A percentile compares a stretch with the other conserved stretches of the same genome.
phyloP scores from a whole-genome alignment of 2,329 filamentous ascomycete species.

The Arachnopeziza araneosa region DNA sequence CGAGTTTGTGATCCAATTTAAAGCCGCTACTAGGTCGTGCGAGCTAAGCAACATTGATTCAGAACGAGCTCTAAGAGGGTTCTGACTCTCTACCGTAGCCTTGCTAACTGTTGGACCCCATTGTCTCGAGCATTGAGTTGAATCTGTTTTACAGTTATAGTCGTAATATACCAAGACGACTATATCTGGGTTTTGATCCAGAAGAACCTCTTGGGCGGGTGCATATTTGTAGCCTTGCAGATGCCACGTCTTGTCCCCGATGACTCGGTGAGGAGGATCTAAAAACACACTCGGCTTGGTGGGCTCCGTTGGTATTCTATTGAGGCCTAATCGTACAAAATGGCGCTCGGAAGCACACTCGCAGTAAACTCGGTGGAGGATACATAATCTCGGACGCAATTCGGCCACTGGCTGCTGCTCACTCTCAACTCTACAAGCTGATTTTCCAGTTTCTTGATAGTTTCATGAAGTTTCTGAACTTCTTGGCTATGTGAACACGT shows the following conservation, averaged over 20 bases:
- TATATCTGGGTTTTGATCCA: background rate
- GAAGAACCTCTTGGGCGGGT: background rate
- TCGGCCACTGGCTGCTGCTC: background rate
- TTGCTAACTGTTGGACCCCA: background rate
- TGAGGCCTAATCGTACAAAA: background rate
- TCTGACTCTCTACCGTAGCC: background rate
- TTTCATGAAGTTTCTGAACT: background rate
- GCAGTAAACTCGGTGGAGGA: background rate
- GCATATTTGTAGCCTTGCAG: background rate
- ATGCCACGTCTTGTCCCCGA: background rate
- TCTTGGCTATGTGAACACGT: background rate
- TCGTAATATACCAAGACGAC: constrained; percentile 1
- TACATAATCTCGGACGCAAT: background rate
- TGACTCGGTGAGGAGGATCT: background rate
- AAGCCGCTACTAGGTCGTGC: background rate
- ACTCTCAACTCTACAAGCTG: background rate
- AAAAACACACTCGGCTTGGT: background rate
- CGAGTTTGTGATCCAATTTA: background rate
- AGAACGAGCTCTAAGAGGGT: background rate
- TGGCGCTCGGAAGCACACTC: background rate
- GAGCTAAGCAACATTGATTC: constrained; percentile 2
- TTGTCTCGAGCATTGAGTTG: background rate
- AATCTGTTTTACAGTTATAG: constrained; percentile 1
- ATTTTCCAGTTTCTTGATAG: background rate
- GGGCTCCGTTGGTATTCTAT: too few relatives aligned